Conservation (phyloP, 805 yeast species). For the Candida boleticola region DNA sequence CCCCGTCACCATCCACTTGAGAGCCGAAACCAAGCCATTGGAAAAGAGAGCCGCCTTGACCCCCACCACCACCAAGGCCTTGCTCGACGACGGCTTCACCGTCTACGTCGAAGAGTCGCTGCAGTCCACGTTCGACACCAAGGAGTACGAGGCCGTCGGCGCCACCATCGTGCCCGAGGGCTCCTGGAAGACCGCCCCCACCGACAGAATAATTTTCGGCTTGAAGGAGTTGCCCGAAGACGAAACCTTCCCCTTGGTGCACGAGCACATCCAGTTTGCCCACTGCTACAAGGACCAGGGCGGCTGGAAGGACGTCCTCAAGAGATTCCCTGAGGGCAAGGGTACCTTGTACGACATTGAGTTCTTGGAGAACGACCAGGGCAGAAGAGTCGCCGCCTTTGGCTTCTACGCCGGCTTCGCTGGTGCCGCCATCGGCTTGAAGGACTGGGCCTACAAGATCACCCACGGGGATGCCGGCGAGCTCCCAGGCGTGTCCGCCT, state of each 20-base stretch:
- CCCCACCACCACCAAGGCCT: constrained; percentile 81
- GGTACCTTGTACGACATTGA: constrained; percentile 93
- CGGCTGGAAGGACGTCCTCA: constrained; percentile 92
- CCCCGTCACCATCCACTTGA: constrained; percentile 74
- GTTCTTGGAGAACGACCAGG: constrained; percentile 88
- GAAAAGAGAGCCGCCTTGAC: constrained; percentile 98
- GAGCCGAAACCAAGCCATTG: constrained; percentile 96
- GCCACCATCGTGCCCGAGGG: constrained; percentile 89
- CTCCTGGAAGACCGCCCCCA: constrained; percentile 91
- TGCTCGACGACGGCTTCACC: constrained; percentile 84
- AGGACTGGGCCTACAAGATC: constrained; percentile 93
- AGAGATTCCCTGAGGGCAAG: constrained; percentile 86
- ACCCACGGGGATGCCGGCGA: constrained; percentile 61
- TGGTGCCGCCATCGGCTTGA: constrained; percentile 95
- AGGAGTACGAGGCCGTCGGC: constrained; percentile 79
- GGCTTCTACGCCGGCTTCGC: constrained; percentile 99
- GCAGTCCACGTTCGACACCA: constrained; percentile 74
- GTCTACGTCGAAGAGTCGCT: constrained; percentile 84
- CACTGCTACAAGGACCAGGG: constrained; percentile 97
- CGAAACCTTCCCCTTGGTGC: constrained; percentile 84
- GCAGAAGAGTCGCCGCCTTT: constrained; percentile 98
- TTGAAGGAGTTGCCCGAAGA: constrained; percentile 94
- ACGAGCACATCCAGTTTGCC: constrained; percentile 97
- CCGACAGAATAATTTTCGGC: constrained; percentile 85
- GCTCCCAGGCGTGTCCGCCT: constrained; percentile 79